Conservation (phyloP, 208 protist genomes). For the Leishmania martiniquensis region DNA sequence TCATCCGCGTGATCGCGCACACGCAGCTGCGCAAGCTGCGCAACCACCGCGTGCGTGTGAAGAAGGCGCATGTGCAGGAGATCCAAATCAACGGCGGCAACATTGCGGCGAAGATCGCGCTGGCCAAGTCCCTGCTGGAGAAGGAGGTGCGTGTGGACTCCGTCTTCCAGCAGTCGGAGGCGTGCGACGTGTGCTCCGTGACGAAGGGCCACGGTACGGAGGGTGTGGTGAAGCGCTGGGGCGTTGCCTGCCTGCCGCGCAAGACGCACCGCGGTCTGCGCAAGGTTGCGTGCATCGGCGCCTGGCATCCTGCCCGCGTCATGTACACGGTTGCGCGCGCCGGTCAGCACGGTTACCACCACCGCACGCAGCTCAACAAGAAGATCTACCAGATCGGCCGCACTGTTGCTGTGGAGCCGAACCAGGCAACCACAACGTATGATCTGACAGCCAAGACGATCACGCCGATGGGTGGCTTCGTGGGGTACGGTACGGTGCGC, state of each 20-base stretch:
- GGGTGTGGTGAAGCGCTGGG: slow-evolving; percentile 98
- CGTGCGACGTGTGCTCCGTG: slow-evolving; percentile 97
- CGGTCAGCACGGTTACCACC: slow-evolving; percentile 99
- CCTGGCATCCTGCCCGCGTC: slow-evolving; percentile 92
- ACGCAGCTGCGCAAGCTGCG: slow-evolving; percentile 97
- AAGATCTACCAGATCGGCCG: slow-evolving; percentile 99
- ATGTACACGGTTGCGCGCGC: slow-evolving; percentile 97
- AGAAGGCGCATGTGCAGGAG: slow-evolving; percentile 99
- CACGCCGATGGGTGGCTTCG: slow-evolving; percentile 99
- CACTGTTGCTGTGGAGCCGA: slow-evolving; percentile 68
- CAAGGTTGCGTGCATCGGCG: slow-evolving; percentile 97
- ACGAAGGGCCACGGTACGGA: slow-evolving; percentile 99
- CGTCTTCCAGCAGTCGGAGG: slow-evolving; percentile 97
- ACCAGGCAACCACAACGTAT: slow-evolving; percentile 95
- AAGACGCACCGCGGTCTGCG: slow-evolving; percentile 99
- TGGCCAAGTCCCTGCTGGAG: slow-evolving; percentile 91
- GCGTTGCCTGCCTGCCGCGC: slow-evolving; percentile 96
- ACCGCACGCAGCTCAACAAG: slow-evolving; percentile 99
- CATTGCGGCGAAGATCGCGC: slow-evolving; percentile 95
- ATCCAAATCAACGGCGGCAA: slow-evolving; percentile 99
- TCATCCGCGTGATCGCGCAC: slow-evolving; percentile 98
- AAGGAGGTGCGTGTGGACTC: slow-evolving; percentile 95
- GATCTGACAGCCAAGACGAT: slow-evolving; percentile 99
- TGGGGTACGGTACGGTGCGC: slow-evolving; percentile 98
- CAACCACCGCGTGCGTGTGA: slow-evolving; percentile 98